Conservation (phyloP, 768 basidiomycete species). For the Termitomyces bulborhizus region DNA sequence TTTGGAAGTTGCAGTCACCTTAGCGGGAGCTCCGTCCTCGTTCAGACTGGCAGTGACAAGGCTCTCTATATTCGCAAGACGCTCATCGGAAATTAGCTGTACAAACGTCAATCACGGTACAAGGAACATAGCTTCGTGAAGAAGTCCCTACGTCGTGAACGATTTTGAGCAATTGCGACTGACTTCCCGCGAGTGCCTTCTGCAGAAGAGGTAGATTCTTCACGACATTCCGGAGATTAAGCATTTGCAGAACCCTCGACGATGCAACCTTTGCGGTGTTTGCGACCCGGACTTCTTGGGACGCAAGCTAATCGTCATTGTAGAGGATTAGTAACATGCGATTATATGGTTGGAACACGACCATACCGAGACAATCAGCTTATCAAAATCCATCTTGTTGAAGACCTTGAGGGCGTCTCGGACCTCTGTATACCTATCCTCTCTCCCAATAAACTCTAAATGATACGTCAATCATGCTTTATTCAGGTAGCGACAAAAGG, state of each 20-base stretch:
- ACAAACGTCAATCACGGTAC: neutral
- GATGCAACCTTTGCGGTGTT: constrained; percentile 59
- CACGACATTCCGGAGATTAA: constrained; percentile 70
- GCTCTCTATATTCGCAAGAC: constrained; percentile 56
- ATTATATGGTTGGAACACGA: neutral
- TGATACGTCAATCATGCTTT: constrained; percentile 6
- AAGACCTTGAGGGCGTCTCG: constrained; percentile 63
- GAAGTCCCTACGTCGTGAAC: constrained; percentile 47
- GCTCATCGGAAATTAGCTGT: constrained; percentile 72
- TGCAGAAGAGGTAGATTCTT: constrained; percentile 58
- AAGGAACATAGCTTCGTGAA: neutral
- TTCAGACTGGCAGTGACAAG: constrained; percentile 63
- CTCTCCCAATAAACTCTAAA: constrained; percentile 68
- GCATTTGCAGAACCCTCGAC: constrained; percentile 68
- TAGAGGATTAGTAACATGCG: neutral
- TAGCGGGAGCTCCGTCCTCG: constrained; percentile 55
- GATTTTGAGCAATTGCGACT: constrained; percentile 55
- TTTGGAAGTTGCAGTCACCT: constrained; percentile 31
- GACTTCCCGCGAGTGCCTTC: constrained; percentile 52
- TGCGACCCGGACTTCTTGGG: constrained; percentile 50
- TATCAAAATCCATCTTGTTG: constrained; percentile 85
- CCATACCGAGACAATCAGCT: constrained; percentile 64
- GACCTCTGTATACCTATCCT: constrained; percentile 66
- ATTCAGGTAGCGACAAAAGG: neutral
- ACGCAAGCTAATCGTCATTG: constrained; percentile 45